Percentiles rank a stretch among this genome's conserved stretches.
Evolutionary conservation across 2,329 filamentous ascomycete genomes (phyloP).

Genomic region (Sporothrix sp.): DNA sequence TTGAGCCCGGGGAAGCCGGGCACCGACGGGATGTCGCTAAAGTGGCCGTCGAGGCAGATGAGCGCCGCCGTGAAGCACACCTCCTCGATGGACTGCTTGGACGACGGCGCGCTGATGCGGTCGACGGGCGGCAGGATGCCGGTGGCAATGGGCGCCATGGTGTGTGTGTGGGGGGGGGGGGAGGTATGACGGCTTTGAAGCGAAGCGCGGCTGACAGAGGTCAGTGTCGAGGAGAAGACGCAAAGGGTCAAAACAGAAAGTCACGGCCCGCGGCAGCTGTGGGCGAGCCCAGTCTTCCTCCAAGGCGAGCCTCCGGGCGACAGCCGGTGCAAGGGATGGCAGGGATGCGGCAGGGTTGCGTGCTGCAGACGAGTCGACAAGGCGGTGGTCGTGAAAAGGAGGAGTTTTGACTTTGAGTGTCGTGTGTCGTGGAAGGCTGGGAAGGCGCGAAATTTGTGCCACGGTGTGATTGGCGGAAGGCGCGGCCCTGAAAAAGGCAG

Average conservation of each 20-base stretch:
- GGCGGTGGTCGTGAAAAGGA: background rate
- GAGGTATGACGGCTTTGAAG: no score
- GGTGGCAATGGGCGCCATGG: constrained; percentile 19
- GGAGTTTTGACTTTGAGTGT: no score
- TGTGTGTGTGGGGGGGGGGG: no score
- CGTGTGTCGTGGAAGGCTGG: no score
- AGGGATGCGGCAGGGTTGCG: background rate
- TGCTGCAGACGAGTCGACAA: background rate
- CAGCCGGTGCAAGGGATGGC: background rate
- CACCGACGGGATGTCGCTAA: constrained; percentile 43
- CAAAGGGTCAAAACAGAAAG: no score
- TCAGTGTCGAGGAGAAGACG: background rate
- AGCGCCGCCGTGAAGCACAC: constrained; percentile 51
- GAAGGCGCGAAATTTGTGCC: background rate
- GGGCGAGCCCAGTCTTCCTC: no score
- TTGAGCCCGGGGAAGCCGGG: constrained; percentile 45
- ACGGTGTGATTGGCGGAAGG: constrained; percentile 3
- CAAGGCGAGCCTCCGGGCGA: background rate
- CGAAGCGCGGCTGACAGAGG: no score
- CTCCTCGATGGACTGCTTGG: constrained; percentile 49
- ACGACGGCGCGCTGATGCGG: constrained; percentile 19
- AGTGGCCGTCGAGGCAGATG: constrained; percentile 53
- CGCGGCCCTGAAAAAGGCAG: background rate
- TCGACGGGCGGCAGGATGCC: constrained; percentile 18
- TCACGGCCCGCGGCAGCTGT: no score